Evolutionary conservation across 2,329 filamentous ascomycete species (phyloP).

Genomic region (Phaeosphaeriaceae sp.): DNA sequence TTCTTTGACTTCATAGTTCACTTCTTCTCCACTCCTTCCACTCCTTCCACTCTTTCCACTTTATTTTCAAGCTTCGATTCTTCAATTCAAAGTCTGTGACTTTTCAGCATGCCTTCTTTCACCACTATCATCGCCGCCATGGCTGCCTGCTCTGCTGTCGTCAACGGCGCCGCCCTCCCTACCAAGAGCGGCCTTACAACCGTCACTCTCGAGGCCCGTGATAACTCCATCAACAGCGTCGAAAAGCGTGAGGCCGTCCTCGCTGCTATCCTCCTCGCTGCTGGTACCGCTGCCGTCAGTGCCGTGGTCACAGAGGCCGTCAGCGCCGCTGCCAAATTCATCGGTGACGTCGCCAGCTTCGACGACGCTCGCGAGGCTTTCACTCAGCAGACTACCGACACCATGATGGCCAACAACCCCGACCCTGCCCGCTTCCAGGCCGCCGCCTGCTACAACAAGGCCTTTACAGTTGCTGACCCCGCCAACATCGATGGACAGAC

Average conservation of each 20-base stretch:
- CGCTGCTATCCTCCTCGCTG: slow-evolving; percentile 8
- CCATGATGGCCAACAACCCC: slow-evolving; percentile 10
- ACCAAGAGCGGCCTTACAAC: neutral
- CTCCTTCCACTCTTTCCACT: neutral
- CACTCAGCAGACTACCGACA: slow-evolving; percentile 8
- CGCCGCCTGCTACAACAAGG: slow-evolving; percentile 13
- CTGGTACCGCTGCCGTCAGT: slow-evolving; percentile 11
- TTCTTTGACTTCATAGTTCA: neutral
- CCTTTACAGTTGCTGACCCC: slow-evolving; percentile 4
- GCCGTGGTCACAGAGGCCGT: slow-evolving; percentile 9
- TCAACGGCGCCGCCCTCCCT: slow-evolving; percentile 8
- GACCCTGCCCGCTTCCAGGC: slow-evolving; percentile 7
- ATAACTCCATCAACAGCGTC: neutral
- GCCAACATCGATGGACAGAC: slow-evolving; percentile 5
- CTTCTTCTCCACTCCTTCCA: neutral
- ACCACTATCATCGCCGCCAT: slow-evolving; percentile 8
- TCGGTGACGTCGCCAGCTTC: slow-evolving; percentile 9
- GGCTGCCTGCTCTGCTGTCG: slow-evolving; percentile 5
- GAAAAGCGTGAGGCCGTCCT: slow-evolving; percentile 8
- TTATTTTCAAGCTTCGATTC: slow-evolving; percentile 3
- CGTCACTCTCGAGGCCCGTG: slow-evolving; percentile 3
- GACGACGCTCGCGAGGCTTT: slow-evolving; percentile 10
- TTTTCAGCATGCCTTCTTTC: slow-evolving; percentile 12
- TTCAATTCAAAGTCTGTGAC: slow-evolving; percentile 5
- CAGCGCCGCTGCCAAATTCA: slow-evolving; percentile 3